Evolutionary conservation across 2,329 filamentous ascomycete genomes (phyloP).

Genomic region (Ceratocystis diversiconidia): DNA sequence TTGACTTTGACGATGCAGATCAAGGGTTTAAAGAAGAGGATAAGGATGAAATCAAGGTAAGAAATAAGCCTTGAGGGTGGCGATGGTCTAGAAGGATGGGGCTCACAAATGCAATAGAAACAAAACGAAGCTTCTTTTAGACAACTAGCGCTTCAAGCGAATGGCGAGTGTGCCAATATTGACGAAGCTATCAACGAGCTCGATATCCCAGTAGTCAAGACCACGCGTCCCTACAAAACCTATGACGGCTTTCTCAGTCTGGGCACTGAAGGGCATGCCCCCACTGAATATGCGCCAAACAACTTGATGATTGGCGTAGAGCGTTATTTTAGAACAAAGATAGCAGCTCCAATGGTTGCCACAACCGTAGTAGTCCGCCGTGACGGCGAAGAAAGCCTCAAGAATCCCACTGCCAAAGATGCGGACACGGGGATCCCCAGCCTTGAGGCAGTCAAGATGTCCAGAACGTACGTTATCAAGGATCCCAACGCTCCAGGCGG

Average conservation of each 20-base stretch:
- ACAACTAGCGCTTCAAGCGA: conserved; percentile 50
- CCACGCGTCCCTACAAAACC: conserved; percentile 57
- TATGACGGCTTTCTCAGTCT: conserved; percentile 71
- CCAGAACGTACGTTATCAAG: conserved; percentile 67
- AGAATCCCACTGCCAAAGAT: conserved; percentile 32
- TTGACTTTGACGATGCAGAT: conserved; percentile 85
- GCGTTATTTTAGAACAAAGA: conserved; percentile 75
- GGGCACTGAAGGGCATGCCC: conserved; percentile 46
- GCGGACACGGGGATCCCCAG: conserved; percentile 31
- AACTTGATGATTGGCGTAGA: conserved; percentile 77
- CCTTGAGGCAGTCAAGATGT: conserved; percentile 58
- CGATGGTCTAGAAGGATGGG: neutral
- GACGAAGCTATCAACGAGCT: conserved; percentile 73
- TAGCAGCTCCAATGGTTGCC: conserved; percentile 58
- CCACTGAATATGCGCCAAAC: conserved; percentile 23
- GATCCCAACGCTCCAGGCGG: conserved; percentile 62
- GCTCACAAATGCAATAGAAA: conserved; percentile 22
- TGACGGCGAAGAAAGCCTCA: conserved; percentile 24
- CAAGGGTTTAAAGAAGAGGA: conserved; percentile 87
- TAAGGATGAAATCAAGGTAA: conserved; percentile 57
- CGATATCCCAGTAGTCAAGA: conserved; percentile 61
- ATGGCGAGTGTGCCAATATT: conserved; percentile 68
- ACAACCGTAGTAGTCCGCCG: conserved; percentile 56
- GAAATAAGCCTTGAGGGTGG: conserved; percentile 35
- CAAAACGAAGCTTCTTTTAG: conserved; percentile 59